A percentile compares a stretch with the other conserved stretches of the same genome.
phyloP scores from a whole-genome alignment of 768 basidiomycete genomes.

The Lentinus tigrinus region DNA sequence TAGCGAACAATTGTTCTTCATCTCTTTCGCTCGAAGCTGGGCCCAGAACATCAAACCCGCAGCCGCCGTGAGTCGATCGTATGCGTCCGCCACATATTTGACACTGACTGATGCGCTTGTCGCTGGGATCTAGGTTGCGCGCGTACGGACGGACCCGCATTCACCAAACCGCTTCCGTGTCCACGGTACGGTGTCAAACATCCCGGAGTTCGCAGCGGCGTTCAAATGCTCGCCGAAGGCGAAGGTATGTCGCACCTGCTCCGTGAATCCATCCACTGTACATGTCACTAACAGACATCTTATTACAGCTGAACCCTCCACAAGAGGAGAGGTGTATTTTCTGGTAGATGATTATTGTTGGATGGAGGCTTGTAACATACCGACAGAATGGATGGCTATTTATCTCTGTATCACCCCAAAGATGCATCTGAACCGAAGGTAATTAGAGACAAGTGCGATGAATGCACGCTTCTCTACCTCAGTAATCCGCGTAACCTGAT shows the following conservation, averaged over 20 bases:
- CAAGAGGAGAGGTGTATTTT: conserved; percentile 74
- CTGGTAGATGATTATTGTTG: conserved; percentile 46
- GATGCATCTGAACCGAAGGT: too few relatives aligned
- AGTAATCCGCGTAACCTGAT: not conserved
- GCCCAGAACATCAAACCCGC: conserved; percentile 77
- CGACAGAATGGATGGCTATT: too few relatives aligned
- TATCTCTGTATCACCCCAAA: too few relatives aligned
- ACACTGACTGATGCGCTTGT: not conserved
- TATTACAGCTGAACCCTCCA: conserved; percentile 74
- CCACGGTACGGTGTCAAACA: conserved; percentile 84
- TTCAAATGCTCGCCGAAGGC: conserved; percentile 79
- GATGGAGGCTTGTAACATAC: too few relatives aligned
- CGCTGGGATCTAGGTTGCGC: conserved; percentile 67
- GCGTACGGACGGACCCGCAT: conserved; percentile 86
- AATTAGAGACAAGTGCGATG: too few relatives aligned
- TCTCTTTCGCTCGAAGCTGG: conserved; percentile 89
- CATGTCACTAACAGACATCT: not conserved
- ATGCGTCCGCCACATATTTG: not conserved
- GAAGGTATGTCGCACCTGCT: conserved; percentile 50
- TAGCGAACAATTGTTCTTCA: conserved; percentile 93
- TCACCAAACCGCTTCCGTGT: conserved; percentile 79
- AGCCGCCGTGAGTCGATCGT: conserved; percentile 54
- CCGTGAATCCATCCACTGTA: not conserved
- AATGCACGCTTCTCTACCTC: too few relatives aligned
- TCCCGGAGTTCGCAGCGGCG: conserved; percentile 84